Evolutionary conservation across 768 basidiomycete species (phyloP).

Genomic region (Leccinum uliginosum): DNA sequence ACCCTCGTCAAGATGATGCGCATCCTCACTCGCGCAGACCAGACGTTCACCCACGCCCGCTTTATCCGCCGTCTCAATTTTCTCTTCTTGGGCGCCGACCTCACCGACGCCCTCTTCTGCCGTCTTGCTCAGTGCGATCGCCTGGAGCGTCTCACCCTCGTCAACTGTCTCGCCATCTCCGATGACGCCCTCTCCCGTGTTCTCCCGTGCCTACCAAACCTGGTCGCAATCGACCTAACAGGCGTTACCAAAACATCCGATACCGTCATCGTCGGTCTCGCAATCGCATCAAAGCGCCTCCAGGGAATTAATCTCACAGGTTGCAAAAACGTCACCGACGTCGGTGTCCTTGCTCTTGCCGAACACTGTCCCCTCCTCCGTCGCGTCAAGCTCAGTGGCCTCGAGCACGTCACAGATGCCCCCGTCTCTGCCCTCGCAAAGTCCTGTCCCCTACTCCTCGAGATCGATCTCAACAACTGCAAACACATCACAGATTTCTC

Average conservation of each 20-base stretch:
- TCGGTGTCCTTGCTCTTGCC: conserved; percentile 74
- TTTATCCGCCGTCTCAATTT: conserved; percentile 94
- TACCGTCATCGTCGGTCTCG: conserved; percentile 65
- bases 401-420: conserved; percentile 70
- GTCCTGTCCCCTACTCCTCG: conserved; percentile 81
- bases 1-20: conserved; percentile 77
- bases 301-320: conserved; percentile 91
- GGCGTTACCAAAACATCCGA: conserved; percentile 69
- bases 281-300: conserved; percentile 62
- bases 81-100: conserved; percentile 58
- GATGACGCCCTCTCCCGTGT: conserved; percentile 59
- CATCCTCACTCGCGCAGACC: conserved; percentile 56
- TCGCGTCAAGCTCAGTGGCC: conserved; percentile 83
- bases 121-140: conserved; percentile 71
- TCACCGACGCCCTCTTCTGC: conserved; percentile 71
- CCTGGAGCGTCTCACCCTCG: conserved; percentile 85
- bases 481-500: conserved; percentile 70
- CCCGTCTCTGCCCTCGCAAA: conserved; percentile 74
- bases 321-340: conserved; percentile 77
- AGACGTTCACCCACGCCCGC: conserved; percentile 81
- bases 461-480: conserved; percentile 90
- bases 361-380: conserved; percentile 70
- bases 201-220: conserved; percentile 65
- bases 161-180: conserved; percentile 68
- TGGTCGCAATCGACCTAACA: conserved; percentile 84